Conservation (phyloP, 345 rosid genomes). For the Arabidopsis arenosa region DNA sequence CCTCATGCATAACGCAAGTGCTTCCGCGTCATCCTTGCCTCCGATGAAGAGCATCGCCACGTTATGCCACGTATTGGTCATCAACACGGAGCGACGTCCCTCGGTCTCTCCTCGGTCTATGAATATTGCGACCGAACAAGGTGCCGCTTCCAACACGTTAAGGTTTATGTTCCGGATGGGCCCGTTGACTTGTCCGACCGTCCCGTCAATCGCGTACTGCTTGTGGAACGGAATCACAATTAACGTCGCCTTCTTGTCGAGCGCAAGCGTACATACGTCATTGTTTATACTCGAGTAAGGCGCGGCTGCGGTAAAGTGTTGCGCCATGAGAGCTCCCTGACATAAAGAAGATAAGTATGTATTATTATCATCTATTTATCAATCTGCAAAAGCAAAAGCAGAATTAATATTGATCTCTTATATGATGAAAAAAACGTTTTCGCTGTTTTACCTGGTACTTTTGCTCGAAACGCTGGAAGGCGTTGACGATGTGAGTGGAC, state of each 20-base stretch:
- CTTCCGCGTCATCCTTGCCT: conserved; percentile 43
- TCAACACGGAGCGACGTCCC: conserved; percentile 24
- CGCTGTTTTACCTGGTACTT: conserved; percentile 28
- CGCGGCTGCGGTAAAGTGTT: conserved; percentile 54
- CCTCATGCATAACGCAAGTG: conserved; percentile 41
- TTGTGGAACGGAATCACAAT: conserved; percentile 58
- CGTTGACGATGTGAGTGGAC: conserved; percentile 46
- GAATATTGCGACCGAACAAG: conserved; percentile 54
- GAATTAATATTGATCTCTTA: neutral
- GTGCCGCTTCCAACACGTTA: conserved; percentile 58
- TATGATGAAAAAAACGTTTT: neutral
- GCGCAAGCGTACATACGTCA: conserved; percentile 60
- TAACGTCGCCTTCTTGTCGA: conserved; percentile 56
- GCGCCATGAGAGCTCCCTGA: conserved; percentile 44
- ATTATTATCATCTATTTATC: neutral
- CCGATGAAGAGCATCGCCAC: conserved; percentile 56
- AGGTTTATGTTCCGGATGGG: conserved; percentile 46
- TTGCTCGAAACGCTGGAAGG: conserved; percentile 52
- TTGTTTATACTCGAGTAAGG: conserved; percentile 58
- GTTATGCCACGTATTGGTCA: conserved; percentile 25
- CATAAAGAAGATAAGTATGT: neutral
- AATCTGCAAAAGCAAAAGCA: neutral
- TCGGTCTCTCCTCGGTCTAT: conserved; percentile 48
- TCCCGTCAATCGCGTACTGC: conserved; percentile 50
- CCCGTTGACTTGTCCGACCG: conserved; percentile 39